These are phyloP conservation scores for Pittosporum tobira DNA, from an alignment of 129 eudicot genomes.

Conservation along the genomic window DNA sequence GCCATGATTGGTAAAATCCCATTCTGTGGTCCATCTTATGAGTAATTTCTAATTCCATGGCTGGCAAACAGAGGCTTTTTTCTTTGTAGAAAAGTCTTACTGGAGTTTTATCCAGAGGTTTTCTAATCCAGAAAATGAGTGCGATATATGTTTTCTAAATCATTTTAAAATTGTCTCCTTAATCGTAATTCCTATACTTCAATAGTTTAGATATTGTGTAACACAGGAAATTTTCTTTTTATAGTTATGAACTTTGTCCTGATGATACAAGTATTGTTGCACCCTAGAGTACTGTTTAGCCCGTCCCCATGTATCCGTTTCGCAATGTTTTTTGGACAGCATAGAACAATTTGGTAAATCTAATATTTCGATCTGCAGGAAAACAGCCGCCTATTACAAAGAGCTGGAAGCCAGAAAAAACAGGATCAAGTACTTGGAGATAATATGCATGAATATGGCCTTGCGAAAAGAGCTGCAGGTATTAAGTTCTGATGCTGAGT, in stretches of 20 bases:
- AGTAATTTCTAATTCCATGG: too few species aligned
- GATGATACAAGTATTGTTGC: neutral
- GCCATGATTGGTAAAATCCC: too few species aligned
- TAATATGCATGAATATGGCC: slow-evolving; percentile 62
- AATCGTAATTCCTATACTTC: neutral
- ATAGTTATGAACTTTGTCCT: neutral
- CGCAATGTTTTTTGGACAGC: neutral
- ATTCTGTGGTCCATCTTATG: too few species aligned
- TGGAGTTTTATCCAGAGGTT: too few species aligned
- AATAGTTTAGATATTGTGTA: neutral
- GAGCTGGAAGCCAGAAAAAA: slow-evolving; percentile 64
- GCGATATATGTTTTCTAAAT: too few species aligned
- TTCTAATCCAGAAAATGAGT: too few species aligned
- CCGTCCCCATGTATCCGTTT: neutral
- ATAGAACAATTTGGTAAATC: neutral
- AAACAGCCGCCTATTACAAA: slow-evolving; percentile 50
- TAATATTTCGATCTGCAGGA: slow-evolving; percentile 27
- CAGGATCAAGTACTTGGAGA: slow-evolving; percentile 60
- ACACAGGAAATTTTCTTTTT: neutral
- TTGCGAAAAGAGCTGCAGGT: slow-evolving; percentile 82
- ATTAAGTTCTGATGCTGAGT: neutral
- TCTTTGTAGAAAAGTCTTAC: too few species aligned
- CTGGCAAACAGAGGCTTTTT: too few species aligned
- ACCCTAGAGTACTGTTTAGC: neutral
- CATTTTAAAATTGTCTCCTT: neutral